Base-by-base conservation (phyloP, 2,329 filamentous ascomycete species). In the Fusarium sp. region DNA sequence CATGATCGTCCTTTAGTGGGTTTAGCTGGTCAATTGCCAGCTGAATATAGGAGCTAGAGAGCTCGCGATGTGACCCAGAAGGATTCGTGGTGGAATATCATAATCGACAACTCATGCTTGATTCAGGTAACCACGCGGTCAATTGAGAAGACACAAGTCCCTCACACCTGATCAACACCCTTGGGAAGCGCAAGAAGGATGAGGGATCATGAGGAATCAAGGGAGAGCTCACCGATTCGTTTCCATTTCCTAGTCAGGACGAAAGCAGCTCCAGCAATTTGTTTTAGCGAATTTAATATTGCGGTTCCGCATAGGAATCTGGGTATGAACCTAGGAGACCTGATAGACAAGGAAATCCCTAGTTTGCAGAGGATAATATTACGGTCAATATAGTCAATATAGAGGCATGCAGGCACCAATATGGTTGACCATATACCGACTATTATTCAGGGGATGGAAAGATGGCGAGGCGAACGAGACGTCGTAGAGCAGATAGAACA, bases 1-100 rank as follows among this genome's bases (percentile, higher is more conserved):
- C 38, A 67, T 71, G 67, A 69, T 68, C 66, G 58, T 28, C 67
- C 67, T 66, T 42, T 43, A 50, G 67, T 53, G 67, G 44, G 59
- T 60, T 58, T 18, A 38, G 23, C 21, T 33, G 38, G 42, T 40
- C 57, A 49, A 63, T 56, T 64, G 50, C 49, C 63, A 72, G 54
- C 49, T 72, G 66, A 62, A 57, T 38, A 37, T 49, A 28, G 53
- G 42, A 59, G 25, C 59, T 74, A 65, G 35, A 44, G 44, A 56
- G 49, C 50, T 73, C 40, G 25, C 49, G 67, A 67, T 72, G 67
- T 73, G 68, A 74, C 59, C 53, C 46, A 23, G 40, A 47, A 58
- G 28, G 50, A 37, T 60, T 57, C 37, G n/a, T 44, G 58, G 38
- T 52, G 53, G 42, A 30, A 62, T 64, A 56, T 72, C 71, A 69